Evolutionary conservation across 106 monocot species (phyloP).

Genomic region (Alisma plantagoaquatica): DNA sequence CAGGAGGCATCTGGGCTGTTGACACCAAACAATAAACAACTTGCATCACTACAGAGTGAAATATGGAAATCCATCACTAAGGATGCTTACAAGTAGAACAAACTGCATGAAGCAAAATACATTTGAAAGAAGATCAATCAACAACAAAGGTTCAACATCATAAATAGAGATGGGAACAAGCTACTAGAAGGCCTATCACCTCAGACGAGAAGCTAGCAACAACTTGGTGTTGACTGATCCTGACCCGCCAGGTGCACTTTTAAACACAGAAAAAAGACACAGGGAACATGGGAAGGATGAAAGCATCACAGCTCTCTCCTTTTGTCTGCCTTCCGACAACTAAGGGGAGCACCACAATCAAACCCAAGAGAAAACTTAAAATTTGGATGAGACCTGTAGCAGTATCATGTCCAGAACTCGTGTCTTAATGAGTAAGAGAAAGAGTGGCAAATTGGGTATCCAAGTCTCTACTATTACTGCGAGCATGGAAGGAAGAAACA

Average conservation of each 20-base stretch:
- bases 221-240: not conserved
- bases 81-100: too few species aligned
- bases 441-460: conserved; percentile 59
- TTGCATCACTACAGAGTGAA: too few species aligned
- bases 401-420: conserved; percentile 29
- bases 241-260: conserved; percentile 15
- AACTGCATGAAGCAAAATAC: too few species aligned
- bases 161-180: too few species aligned
- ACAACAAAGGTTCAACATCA: too few species aligned
- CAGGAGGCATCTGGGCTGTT: too few species aligned
- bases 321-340: not conserved
- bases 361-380: conserved; percentile 13
- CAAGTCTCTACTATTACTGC: conserved; percentile 62
- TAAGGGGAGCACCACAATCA: not conserved
- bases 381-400: conserved; percentile 30
- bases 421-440: conserved; percentile 59
- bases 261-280: conserved; percentile 6
- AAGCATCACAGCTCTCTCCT: not conserved
- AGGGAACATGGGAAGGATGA: not conserved
- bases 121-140: too few species aligned
- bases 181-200: conserved; percentile 17
- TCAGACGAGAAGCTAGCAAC: conserved; percentile 8
- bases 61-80: too few species aligned
- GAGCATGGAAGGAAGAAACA: conserved; percentile 29
- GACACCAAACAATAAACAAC: too few species aligned